Conservation (phyloP, 164 flowering plant genomes). For the Protea cynaroides region DNA sequence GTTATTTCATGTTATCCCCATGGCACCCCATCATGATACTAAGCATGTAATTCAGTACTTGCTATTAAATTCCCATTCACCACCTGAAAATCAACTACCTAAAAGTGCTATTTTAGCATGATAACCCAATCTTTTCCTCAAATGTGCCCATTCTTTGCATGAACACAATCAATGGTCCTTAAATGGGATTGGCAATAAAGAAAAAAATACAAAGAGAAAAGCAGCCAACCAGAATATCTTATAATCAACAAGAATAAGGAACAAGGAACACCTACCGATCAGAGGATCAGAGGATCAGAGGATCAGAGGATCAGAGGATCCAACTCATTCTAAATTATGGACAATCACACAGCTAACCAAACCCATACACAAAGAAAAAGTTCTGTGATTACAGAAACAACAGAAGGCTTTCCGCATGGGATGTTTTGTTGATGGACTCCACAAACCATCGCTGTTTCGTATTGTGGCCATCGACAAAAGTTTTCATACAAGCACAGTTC, state of each 20-base stretch:
- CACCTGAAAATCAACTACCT: not conserved
- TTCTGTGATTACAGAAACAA: not conserved
- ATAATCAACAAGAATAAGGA: no score
- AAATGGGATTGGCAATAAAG: no score
- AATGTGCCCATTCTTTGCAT: no score
- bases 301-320: not conserved
- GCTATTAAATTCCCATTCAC: no score
- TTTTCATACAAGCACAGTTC: not conserved
- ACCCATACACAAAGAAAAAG: not conserved
- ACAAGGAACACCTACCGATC: no score
- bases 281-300: not conserved
- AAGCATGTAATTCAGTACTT: no score
- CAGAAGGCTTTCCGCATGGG: no score
- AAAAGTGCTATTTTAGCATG: not conserved
- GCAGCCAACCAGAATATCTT: not conserved
- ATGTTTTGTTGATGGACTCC: no score
- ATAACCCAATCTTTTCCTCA: not conserved
- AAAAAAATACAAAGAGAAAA: no score
- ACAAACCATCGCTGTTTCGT: not conserved
- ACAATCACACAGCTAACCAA: not conserved
- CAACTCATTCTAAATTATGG: no score
- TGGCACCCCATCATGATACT: not conserved
- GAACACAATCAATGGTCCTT: no score
- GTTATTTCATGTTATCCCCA: not conserved
- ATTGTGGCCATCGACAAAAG: not conserved